Conservation (phyloP, 495 filamentous ascomycete genomes). For the Geoglossum glabrum region DNA sequence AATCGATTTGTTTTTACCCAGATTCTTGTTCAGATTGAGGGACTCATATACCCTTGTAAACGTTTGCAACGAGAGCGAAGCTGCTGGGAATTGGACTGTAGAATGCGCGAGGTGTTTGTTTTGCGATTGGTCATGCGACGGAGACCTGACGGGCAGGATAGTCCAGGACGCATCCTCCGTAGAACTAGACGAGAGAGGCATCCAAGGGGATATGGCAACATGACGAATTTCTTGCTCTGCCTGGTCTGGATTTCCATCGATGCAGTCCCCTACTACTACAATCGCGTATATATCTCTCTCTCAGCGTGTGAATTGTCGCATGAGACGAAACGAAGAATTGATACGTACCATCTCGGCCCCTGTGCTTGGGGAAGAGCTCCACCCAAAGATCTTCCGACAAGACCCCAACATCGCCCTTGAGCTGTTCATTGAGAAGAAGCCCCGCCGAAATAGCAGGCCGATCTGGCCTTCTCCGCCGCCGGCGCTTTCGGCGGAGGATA, state of each 20-base stretch:
- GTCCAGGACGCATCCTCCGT: constrained; percentile 58
- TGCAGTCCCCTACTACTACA: neutral
- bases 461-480: constrained; percentile 28
- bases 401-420: constrained; percentile 74
- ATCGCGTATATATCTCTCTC: neutral
- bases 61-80: constrained; percentile 55
- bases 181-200: constrained; percentile 31
- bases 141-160: constrained; percentile 50
- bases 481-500: constrained; percentile 19
- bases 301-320: neutral
- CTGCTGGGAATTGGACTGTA: constrained; percentile 67
- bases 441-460: constrained; percentile 37
- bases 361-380: constrained; percentile 51
- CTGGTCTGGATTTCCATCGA: neutral
- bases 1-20: constrained; percentile 20
- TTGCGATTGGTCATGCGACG: constrained; percentile 17
- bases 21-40: constrained; percentile 40
- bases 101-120: constrained; percentile 42
- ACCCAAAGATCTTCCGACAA: constrained; percentile 69
- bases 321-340: neutral
- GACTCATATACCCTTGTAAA: constrained; percentile 43
- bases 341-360: constrained; percentile 3
- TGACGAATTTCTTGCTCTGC: constrained; percentile 26
- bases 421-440: constrained; percentile 57
- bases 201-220: constrained; percentile 67